Evolutionary conservation across 2,329 filamentous ascomycete genomes (phyloP).

Genomic region (Pleoardoris graminearum): DNA sequence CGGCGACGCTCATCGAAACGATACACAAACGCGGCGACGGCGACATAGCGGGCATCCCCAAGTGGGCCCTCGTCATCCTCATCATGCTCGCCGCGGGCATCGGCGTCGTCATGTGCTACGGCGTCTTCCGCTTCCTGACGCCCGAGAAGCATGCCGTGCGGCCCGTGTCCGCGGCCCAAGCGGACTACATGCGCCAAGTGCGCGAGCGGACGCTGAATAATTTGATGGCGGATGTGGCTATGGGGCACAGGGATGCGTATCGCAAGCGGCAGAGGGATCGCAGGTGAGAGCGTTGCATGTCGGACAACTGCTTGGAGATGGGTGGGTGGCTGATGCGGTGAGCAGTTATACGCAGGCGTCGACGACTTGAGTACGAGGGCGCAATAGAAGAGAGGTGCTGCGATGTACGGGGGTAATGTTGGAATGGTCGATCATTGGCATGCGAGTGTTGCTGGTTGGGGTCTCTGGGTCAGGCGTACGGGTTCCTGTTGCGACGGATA

Average conservation of each 20-base stretch:
- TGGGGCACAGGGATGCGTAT: background rate
- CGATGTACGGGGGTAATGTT: too few species aligned
- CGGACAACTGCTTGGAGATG: background rate
- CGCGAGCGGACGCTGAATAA: slow-evolving; percentile 27
- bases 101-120: slow-evolving; percentile 27
- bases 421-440: too few species aligned
- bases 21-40: slow-evolving; percentile 10
- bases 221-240: slow-evolving; percentile 7
- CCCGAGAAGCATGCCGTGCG: slow-evolving; percentile 11
- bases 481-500: too few species aligned
- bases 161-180: slow-evolving; percentile 27
- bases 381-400: background rate
- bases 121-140: slow-evolving; percentile 24
- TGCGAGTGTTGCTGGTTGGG: too few species aligned
- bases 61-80: slow-evolving; percentile 33
- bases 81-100: slow-evolving; percentile 32
- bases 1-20: background rate
- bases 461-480: too few species aligned
- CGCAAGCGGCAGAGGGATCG: background rate
- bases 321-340: background rate
- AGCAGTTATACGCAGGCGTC: background rate
- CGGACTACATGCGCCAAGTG: slow-evolving; percentile 42
- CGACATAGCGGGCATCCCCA: slow-evolving; percentile 30
- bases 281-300: background rate
- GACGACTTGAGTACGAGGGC: background rate